These are phyloP conservation scores for Gigaspora rosea DNA, from an alignment of 192 early-diverging fungal genomes.

Conservation along the genomic window DNA sequence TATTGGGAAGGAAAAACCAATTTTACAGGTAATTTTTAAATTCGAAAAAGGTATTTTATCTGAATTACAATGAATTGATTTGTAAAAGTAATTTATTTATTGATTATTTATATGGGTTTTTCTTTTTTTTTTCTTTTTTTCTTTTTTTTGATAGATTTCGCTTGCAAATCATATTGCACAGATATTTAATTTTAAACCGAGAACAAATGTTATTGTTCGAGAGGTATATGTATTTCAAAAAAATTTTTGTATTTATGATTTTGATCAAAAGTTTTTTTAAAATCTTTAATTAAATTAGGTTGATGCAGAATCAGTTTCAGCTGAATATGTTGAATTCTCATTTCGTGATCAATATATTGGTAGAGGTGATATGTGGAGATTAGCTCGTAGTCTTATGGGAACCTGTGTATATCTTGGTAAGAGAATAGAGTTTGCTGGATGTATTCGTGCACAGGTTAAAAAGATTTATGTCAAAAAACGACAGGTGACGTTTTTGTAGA, in stretches of 20 bases:
- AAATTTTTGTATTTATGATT: not conserved
- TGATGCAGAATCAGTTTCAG: slow-evolving; percentile 63
- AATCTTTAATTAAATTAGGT: slow-evolving; percentile 47
- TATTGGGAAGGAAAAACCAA: slow-evolving; percentile 46
- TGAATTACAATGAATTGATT: not conserved
- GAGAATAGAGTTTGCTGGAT: slow-evolving; percentile 67
- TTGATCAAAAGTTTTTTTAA: not conserved
- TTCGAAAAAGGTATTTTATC: not conserved
- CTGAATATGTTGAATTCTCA: slow-evolving; percentile 81
- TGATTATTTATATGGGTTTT: not conserved
- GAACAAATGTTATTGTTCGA: slow-evolving; percentile 63
- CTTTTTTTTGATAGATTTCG: slow-evolving; percentile 54
- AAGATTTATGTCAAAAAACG: slow-evolving; percentile 72
- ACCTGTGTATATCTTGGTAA: slow-evolving; percentile 78
- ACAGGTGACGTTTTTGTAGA: slow-evolving; percentile 41
- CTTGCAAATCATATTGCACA: slow-evolving; percentile 68
- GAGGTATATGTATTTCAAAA: slow-evolving; percentile 44
- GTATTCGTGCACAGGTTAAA: slow-evolving; percentile 78
- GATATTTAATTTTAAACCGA: slow-evolving; percentile 59
- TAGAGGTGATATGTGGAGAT: slow-evolving; percentile 91
- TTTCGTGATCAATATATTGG: slow-evolving; percentile 93
- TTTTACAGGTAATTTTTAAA: slow-evolving; percentile 54
- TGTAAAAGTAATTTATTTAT: not conserved
- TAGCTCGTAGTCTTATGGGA: slow-evolving; percentile 69
- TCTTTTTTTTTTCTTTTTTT: not conserved